Percentiles rank a stretch among this genome's conserved stretches.
phyloP scores from a whole-genome alignment of 352 stramenopile species.

The Elongisporangium senticosum region DNA sequence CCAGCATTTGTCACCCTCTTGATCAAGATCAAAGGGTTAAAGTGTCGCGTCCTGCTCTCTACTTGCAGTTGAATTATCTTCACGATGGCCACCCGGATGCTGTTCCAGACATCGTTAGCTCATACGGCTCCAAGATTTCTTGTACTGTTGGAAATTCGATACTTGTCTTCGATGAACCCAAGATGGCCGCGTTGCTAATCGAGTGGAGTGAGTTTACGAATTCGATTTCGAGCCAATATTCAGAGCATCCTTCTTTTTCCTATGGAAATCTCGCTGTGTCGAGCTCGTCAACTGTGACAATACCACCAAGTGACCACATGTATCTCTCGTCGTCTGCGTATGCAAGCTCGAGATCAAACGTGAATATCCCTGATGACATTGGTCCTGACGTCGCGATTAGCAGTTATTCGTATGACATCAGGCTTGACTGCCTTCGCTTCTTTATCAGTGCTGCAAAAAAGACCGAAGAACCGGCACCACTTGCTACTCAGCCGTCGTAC shows the following conservation, averaged over 20 bases:
- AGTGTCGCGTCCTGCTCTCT: constrained; percentile 21
- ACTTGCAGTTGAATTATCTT: constrained; percentile 63
- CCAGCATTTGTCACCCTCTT: constrained; percentile 38
- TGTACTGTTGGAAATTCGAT: constrained; percentile 61
- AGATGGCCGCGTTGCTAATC: constrained; percentile 50
- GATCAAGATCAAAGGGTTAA: not conserved
- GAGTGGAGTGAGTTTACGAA: constrained; percentile 61
- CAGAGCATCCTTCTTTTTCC: not conserved
- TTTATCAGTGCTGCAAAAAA: constrained; percentile 65
- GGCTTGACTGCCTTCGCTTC: constrained; percentile 53
- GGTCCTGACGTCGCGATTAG: constrained; percentile 7
- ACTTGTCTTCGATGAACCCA: constrained; percentile 65
- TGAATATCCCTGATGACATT: constrained; percentile 19
- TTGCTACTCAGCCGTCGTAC: constrained; percentile 63
- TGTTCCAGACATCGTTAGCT: constrained; percentile 28
- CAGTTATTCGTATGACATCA: constrained; percentile 77
- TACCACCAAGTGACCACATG: not conserved
- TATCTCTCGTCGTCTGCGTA: not conserved
- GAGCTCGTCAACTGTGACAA: not conserved
- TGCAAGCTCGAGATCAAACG: constrained; percentile 3
- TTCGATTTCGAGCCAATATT: constrained; percentile 51
- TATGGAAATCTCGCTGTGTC: not conserved
- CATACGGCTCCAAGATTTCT: constrained; percentile 72
- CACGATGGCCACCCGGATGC: constrained; percentile 63
- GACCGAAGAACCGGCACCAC: constrained; percentile 8